phyloP scores from a whole-genome alignment of 768 basidiomycete genomes.

The Hemileccinum impolitum region DNA sequence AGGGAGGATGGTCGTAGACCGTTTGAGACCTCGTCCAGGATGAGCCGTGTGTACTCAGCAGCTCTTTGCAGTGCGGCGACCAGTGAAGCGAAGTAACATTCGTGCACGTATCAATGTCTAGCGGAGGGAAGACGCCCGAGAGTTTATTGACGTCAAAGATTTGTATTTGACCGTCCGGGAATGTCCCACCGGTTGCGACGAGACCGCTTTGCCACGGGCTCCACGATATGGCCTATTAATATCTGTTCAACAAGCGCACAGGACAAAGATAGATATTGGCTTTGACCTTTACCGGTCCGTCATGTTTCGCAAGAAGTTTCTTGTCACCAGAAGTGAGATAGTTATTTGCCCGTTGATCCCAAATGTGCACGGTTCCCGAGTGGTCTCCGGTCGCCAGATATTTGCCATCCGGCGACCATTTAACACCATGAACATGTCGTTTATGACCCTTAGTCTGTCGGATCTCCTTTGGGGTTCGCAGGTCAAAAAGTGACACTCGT shows the following conservation, averaged over 20 bases:
- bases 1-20: conserved; percentile 15
- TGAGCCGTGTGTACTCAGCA: conserved; percentile 74
- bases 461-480: conserved; percentile 29
- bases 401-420: conserved; percentile 38
- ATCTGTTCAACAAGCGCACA: background rate
- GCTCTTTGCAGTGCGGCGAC: conserved; percentile 79
- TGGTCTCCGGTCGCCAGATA: conserved; percentile 42
- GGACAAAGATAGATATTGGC: background rate
- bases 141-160: conserved; percentile 44
- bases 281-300: conserved; percentile 42
- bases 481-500: conserved; percentile 36
- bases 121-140: conserved; percentile 46
- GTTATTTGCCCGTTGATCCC: conserved; percentile 39
- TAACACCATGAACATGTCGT: conserved; percentile 39
- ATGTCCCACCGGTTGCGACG: conserved; percentile 64
- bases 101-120: conserved; percentile 42
- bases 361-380: conserved; percentile 39
- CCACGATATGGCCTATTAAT: conserved; percentile 62
- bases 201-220: conserved; percentile 70
- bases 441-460: conserved; percentile 29
- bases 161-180: conserved; percentile 56
- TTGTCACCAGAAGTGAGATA: conserved; percentile 30
- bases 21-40: conserved; percentile 25
- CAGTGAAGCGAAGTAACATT: conserved; percentile 62
- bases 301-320: conserved; percentile 41